phyloP scores from a whole-genome alignment of 495 filamentous ascomycete species.

The Hypoxylon trugodes region DNA sequence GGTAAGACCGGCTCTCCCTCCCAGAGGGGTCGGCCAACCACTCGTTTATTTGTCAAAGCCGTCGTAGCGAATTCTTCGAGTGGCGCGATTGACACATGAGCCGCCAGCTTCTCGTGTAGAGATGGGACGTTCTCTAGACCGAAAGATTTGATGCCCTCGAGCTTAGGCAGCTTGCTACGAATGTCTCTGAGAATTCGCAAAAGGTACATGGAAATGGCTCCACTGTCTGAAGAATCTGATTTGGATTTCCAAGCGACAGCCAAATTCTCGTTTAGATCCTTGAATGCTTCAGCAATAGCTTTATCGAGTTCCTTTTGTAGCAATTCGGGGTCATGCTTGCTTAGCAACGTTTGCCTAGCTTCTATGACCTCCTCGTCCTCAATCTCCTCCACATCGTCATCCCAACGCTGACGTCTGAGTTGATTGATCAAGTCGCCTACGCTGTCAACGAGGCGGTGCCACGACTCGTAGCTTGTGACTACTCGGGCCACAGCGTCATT shows the following conservation, averaged over 20 bases:
- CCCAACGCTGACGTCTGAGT: slow-evolving; percentile 74
- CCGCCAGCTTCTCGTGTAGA: slow-evolving; percentile 65
- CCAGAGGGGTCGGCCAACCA: slow-evolving; percentile 70
- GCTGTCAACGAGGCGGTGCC: slow-evolving; percentile 70
- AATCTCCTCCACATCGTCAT: slow-evolving; percentile 76
- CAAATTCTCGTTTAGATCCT: slow-evolving; percentile 65
- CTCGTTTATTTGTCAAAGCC: slow-evolving; percentile 49
- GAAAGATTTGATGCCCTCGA: slow-evolving; percentile 53
- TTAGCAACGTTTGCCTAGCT: slow-evolving; percentile 68
- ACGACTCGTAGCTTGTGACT: slow-evolving; percentile 68
- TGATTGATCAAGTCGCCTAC: slow-evolving; percentile 68
- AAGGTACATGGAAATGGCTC: slow-evolving; percentile 71
- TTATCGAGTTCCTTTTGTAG: slow-evolving; percentile 68
- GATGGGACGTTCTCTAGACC: slow-evolving; percentile 61
- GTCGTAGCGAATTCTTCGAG: slow-evolving; percentile 52
- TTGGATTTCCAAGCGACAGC: slow-evolving; percentile 54
- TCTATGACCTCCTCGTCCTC: slow-evolving; percentile 79
- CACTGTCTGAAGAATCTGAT: slow-evolving; percentile 53
- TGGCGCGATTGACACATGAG: slow-evolving; percentile 44
- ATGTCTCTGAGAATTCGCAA: slow-evolving; percentile 81
- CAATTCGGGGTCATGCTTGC: slow-evolving; percentile 73
- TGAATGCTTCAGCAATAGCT: slow-evolving; percentile 66
- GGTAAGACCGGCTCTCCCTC: slow-evolving; percentile 80
- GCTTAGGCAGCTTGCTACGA: slow-evolving; percentile 67
- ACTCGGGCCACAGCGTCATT: slow-evolving; percentile 69